These are phyloP conservation scores for Diaporthe ilicicola DNA, from an alignment of 2,329 filamentous ascomycete species.

Conservation along the genomic window DNA sequence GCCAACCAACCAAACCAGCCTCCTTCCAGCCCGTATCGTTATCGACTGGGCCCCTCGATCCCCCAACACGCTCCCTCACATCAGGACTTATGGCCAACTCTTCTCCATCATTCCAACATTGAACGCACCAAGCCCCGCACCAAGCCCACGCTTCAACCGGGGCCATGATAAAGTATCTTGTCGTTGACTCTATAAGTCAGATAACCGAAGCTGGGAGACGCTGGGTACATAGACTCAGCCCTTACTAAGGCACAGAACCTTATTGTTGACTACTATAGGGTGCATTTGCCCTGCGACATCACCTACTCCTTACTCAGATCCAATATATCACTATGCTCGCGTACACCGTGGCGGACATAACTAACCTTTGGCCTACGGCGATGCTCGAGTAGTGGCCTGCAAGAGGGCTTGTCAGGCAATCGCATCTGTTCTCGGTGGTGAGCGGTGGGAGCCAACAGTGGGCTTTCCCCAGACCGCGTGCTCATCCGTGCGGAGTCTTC, in stretches of 20 bases:
- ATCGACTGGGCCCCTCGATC: background rate
- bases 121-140: too few species aligned
- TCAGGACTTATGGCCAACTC: too few species aligned
- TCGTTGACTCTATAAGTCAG: too few species aligned
- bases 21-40: too few species aligned
- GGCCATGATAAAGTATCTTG: background rate
- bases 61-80: background rate
- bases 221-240: background rate
- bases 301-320: background rate
- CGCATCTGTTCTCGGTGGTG: background rate
- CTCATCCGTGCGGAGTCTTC: background rate
- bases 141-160: background rate
- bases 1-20: background rate
- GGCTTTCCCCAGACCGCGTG: background rate
- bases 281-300: background rate
- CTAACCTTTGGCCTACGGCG: background rate
- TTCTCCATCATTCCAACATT: background rate
- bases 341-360: background rate
- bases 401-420: background rate
- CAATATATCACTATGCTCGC: background rate
- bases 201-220: background rate
- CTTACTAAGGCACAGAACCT: constrained; percentile 8
- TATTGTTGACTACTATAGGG: background rate
- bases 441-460: background rate
- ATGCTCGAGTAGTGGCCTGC: background rate